Conservation (phyloP, 202 grass and related monocot species). For the Saccharum hybrid region DNA sequence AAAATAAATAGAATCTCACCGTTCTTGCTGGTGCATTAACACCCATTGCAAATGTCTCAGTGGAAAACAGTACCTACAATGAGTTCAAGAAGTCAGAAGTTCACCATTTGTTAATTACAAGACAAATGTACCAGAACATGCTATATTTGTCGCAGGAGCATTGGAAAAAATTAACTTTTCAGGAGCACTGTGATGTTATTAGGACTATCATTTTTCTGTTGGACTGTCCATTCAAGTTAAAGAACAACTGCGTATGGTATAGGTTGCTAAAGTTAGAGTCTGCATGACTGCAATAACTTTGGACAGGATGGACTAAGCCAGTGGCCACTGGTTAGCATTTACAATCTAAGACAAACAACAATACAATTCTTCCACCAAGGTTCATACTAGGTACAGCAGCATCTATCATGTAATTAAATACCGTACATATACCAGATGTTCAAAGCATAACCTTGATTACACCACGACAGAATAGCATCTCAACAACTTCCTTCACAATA, state of each 20-base stretch:
- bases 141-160: neutral
- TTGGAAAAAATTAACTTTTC: neutral
- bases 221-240: conserved; percentile 16
- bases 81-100: conserved; percentile 30
- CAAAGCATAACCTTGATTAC: conserved; percentile 85
- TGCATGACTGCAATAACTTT: conserved; percentile 5
- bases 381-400: conserved; percentile 34
- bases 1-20: conserved; percentile 54
- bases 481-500: conserved; percentile 97
- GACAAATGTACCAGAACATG: conserved; percentile 9
- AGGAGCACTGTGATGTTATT: conserved; percentile 8
- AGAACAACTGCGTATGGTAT: neutral
- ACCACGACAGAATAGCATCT: conserved; percentile 98
- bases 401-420: conserved; percentile 38
- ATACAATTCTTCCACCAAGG: neutral
- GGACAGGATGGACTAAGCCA: neutral
- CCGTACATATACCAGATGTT: conserved; percentile 24
- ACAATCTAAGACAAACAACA: conserved; percentile 19
- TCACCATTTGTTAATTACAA: conserved; percentile 20
- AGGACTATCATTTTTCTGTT: neutral
- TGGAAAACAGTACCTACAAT: conserved; percentile 90
- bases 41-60: conserved; percentile 99
- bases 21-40: conserved; percentile 97
- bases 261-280: neutral
- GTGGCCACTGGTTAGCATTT: conserved; percentile 32